Base-by-base conservation (phyloP, 306 rosid species). In the Ormosia emarginata region DNA sequence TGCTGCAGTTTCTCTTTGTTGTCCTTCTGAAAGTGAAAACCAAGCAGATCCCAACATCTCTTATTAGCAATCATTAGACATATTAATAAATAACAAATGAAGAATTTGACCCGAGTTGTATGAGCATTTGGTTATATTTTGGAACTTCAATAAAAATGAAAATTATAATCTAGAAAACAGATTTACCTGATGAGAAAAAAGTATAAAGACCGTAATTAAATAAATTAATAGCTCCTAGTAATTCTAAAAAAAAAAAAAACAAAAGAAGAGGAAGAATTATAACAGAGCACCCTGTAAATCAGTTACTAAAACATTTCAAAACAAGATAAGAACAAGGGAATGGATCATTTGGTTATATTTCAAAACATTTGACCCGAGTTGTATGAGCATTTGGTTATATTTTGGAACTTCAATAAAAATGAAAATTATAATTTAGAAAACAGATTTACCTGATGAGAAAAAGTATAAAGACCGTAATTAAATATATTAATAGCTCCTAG, bases 1-100 rank as follows among this genome's bases (percentile, higher is more conserved):
- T 63, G 87, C 39, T 85, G 85, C 85, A 88, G 82, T 83, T 87
- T 90, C 70, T 88, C 79, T 47, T 5, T 78, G 29, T 9, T 73
- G 1, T 85, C 83, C 85, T 88, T 81, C 74, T 84, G 63, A 84
- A 78, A 52, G 30, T 82, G 63, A 84, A 78, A 52, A 40, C 72
- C 15, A 66, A 40, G 67, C 7, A 36, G 10, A 6, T 29, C 15
- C n/a, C 46, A 6, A 17, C 29, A 59, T 61, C 44, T 61, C 44
- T 9, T 46, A 47, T 47, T 24, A 55, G 17, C 53, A 5, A 74
- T 56, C 67, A 57, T 57, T 74, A 11, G 14, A 13, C 56, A 3
- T 12, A 3, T 13, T 49, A 49, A 49, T 12, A 12, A 14, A 49
- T 49, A 49, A 49, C 3, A 12, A 14, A 49, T 49, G 17, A 49